Conservation (phyloP, 2,329 filamentous ascomycete species). For the Tympanopsis confertula region DNA sequence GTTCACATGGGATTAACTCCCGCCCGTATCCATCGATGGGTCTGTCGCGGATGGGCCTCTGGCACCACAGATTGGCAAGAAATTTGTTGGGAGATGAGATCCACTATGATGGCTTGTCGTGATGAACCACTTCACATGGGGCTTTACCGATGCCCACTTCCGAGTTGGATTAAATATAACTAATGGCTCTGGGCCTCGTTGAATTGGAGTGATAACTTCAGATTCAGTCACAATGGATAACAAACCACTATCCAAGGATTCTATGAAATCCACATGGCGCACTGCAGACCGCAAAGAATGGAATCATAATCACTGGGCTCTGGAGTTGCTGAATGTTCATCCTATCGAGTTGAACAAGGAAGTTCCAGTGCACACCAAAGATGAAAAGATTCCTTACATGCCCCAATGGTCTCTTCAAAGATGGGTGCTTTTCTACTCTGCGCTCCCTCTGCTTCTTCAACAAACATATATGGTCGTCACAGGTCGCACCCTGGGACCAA, state of each 20-base stretch:
- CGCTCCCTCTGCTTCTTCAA: conserved; percentile 13
- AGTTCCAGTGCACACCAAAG: conserved; percentile 18
- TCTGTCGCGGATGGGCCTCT: too few relatives aligned
- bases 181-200: too few relatives aligned
- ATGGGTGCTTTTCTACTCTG: conserved; percentile 19
- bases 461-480: conserved; percentile 9
- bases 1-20: too few relatives aligned
- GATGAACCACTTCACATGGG: too few relatives aligned
- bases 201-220: too few relatives aligned
- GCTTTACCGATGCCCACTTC: too few relatives aligned
- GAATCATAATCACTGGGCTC: conserved; percentile 3
- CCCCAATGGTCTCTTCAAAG: conserved; percentile 13
- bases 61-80: too few relatives aligned
- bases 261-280: conserved; percentile 8
- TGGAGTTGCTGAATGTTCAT: conserved; percentile 4
- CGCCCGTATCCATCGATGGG: too few relatives aligned
- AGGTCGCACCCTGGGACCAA: conserved; percentile 7
- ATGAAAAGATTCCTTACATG: conserved; percentile 17
- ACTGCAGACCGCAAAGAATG: conserved; percentile 2
- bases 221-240: neutral
- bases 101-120: too few relatives aligned
- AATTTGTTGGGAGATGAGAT: too few relatives aligned
- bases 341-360: conserved; percentile 3
- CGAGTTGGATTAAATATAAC: too few relatives aligned
- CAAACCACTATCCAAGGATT: conserved; percentile 4